Percentiles rank a stretch among this genome's conserved stretches.
These are phyloP conservation scores for Vanrija humicola DNA, from an alignment of 1,284 basidiomycete genomes.

Conservation along the genomic window DNA sequence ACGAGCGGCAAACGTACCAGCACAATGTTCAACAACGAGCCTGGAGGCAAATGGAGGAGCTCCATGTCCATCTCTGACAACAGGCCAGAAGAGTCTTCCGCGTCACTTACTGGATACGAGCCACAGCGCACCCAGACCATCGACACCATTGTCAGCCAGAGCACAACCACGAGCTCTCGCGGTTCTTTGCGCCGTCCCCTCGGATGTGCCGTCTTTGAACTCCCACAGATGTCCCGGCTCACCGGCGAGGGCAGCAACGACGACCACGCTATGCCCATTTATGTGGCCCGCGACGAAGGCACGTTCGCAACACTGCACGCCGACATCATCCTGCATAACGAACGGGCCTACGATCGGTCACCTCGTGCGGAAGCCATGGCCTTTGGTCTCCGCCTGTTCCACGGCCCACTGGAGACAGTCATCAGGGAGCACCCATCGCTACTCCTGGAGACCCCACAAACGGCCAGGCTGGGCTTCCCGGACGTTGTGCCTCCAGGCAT, in stretches of 20 bases:
- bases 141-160: slow-evolving; percentile 20
- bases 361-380: slow-evolving; percentile 77
- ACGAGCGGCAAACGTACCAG: slow-evolving; percentile 30
- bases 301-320: slow-evolving; percentile 91
- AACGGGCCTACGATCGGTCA: slow-evolving; percentile 78
- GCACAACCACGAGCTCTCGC: slow-evolving; percentile 16
- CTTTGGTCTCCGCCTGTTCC: slow-evolving; percentile 84
- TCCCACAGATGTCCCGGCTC: slow-evolving; percentile 66
- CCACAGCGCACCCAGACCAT: slow-evolving; percentile 26
- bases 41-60: slow-evolving; percentile 13
- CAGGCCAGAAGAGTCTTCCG: slow-evolving; percentile 42
- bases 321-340: slow-evolving; percentile 79
- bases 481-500: slow-evolving; percentile 94
- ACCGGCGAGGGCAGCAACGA: slow-evolving; percentile 52
- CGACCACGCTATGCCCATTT: slow-evolving; percentile 84
- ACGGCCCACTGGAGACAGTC: slow-evolving; percentile 71
- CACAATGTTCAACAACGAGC: slow-evolving; percentile 7
- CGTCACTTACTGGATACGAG: slow-evolving; percentile 40
- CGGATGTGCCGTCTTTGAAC: slow-evolving; percentile 86
- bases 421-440: slow-evolving; percentile 80
- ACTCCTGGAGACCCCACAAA: slow-evolving; percentile 75
- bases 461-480: slow-evolving; percentile 88
- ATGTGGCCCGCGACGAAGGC: slow-evolving; percentile 74
- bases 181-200: slow-evolving; percentile 74
- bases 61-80: slow-evolving; percentile 27